These are phyloP conservation scores for Phaffomyces antillensis DNA, from an alignment of 805 yeast species.

Conservation along the genomic window DNA sequence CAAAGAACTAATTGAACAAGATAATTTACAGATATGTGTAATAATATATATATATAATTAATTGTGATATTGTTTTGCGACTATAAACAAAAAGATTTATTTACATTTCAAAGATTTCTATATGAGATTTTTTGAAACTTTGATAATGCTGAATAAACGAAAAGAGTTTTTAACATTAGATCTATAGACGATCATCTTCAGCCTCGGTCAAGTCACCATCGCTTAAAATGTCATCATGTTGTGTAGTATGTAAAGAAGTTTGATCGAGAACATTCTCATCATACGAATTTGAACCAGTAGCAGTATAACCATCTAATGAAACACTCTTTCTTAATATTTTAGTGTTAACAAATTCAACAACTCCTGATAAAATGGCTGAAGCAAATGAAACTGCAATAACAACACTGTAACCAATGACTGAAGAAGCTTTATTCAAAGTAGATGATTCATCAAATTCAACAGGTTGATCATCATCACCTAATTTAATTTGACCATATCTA, in stretches of 20 bases:
- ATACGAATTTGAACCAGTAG: constrained; percentile 7
- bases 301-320: constrained; percentile 12
- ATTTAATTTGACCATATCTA: constrained; percentile 77
- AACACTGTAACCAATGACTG: constrained; percentile 26
- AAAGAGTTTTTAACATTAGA: not conserved
- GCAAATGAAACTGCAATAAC: constrained; percentile 23
- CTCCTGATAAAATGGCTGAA: constrained; percentile 12
- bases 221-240: constrained; percentile 22
- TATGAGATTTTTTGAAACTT: not conserved
- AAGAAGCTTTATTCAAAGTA: constrained; percentile 41
- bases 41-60: not conserved
- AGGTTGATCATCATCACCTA: constrained; percentile 73
- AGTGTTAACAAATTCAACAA: constrained; percentile 1
- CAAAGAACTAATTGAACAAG: not conserved
- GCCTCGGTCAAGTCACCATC: constrained; percentile 26
- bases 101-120: not conserved
- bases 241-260: constrained; percentile 14
- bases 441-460: constrained; percentile 61
- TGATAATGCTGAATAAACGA: not conserved
- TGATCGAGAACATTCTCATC: constrained; percentile 10
- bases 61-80: not conserved
- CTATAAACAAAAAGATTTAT: constrained; percentile 1
- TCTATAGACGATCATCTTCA: constrained; percentile 19
- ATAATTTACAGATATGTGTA: not conserved
- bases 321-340: constrained; percentile 5